These are phyloP conservation scores for Colletotrichum somersetense DNA, from an alignment of 2,329 filamentous ascomycete species.

Conservation along the genomic window DNA sequence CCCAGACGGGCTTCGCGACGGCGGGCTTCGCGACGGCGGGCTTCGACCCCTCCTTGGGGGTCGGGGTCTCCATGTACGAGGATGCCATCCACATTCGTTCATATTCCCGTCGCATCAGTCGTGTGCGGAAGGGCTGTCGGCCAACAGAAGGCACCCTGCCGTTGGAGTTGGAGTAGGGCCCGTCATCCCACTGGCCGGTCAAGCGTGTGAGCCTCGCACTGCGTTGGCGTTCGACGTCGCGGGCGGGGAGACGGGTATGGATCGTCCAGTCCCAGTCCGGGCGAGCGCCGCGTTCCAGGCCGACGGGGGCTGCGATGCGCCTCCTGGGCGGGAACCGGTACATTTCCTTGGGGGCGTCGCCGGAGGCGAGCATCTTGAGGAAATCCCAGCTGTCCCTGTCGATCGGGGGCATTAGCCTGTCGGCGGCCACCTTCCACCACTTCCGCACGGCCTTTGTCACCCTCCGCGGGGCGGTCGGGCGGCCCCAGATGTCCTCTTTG, in stretches of 20 bases:
- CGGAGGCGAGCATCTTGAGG: conserved; percentile 61
- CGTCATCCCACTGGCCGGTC: conserved; percentile 53
- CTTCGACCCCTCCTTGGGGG: conserved; percentile 36
- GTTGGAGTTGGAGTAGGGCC: conserved; percentile 53
- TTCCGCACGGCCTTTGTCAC: conserved; percentile 58
- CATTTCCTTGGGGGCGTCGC: conserved; percentile 52
- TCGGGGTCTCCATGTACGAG: conserved; percentile 54
- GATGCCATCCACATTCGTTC: conserved; percentile 59
- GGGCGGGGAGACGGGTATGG: conserved; percentile 56
- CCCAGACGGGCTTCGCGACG: conserved; percentile 61
- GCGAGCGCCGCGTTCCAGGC: background rate
- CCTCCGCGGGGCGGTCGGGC: conserved; percentile 55
- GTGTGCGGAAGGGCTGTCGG: conserved; percentile 42
- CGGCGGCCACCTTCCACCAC: conserved; percentile 61
- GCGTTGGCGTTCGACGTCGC: conserved; percentile 53
- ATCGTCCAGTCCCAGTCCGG: conserved; percentile 59
- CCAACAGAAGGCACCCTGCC: conserved; percentile 35
- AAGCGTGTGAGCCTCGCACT: conserved; percentile 53
- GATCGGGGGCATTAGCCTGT: conserved; percentile 67
- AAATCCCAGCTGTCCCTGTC: conserved; percentile 67
- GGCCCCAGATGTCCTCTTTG: conserved; percentile 63
- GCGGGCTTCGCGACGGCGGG: conserved; percentile 47
- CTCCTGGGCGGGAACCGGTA: conserved; percentile 56
- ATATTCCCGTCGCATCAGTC: conserved; percentile 64
- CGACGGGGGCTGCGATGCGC: conserved; percentile 44